Evolutionary conservation across 192 early-diverging fungal species (phyloP), one percentile per base, ranked within the genome.

Genomic region (Funneliformis geosporum): DNA sequence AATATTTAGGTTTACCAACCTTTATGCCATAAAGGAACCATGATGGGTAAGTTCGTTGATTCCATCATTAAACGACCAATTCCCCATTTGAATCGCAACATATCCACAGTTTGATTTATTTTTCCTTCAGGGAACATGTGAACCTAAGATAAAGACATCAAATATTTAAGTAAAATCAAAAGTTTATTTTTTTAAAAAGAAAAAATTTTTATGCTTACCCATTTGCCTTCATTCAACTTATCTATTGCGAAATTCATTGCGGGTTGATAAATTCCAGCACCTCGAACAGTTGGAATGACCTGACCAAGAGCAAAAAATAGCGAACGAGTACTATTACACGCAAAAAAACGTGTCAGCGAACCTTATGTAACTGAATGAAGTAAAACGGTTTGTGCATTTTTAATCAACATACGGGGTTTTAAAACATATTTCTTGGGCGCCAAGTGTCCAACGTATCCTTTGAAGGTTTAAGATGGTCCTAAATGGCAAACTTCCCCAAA

Each of bases 111-210:
- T 79, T 93, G 92, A 82, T 93, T 90, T 60, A 94, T 87, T 75
- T 86, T 90, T 43, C 88, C 94, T 79, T 97, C 96, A 7, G 96
- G 93, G 76, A 95, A 97, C n/a, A 97, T 86, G 68, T 97, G 96
- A 47, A 97, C 76, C 76, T 78, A 43, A 76, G 80, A 81, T 28
- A 33, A 25, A 59, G 59, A 33, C 25, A 59, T 28, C 59, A 59
- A 74, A n/a, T n/a, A n/a, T n/a, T n/a, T n/a, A n/a, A n/a, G n/a
- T n/a, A n/a, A n/a, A n/a, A n/a, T n/a, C n/a, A n/a, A n/a, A n/a
- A n/a, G n/a, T n/a, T n/a, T n/a, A n/a, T n/a, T n/a, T n/a, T n/a
- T n/a, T n/a, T n/a, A n/a, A n/a, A n/a, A n/a, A n/a, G n/a, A n/a
- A n/a, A n/a, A n/a, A n/a, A n/a, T n/a, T n/a, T n/a, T 44, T 0